Evolutionary conservation across 768 basidiomycete species (phyloP).

Genomic region (Mycena capillaripes): DNA sequence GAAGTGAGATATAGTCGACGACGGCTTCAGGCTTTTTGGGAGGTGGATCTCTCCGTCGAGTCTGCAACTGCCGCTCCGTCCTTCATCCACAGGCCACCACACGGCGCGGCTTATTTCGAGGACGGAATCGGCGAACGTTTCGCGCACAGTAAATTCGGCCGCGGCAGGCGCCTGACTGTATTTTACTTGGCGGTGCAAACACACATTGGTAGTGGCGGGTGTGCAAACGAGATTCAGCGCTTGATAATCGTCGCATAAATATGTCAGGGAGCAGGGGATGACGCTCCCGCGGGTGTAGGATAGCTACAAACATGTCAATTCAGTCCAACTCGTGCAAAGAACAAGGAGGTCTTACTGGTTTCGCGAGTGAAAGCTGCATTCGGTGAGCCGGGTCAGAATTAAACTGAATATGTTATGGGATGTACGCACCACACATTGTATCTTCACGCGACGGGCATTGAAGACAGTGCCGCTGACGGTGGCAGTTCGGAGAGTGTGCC

Average conservation of each 20-base stretch:
- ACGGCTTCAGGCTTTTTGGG: conserved; percentile 35
- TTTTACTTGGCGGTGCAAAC: conserved; percentile 27
- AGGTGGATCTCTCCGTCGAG: conserved; percentile 40
- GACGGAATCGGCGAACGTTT: neutral
- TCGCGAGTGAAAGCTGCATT: conserved; percentile 50
- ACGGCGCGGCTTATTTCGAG: conserved; percentile 32
- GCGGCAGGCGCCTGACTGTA: conserved; percentile 8
- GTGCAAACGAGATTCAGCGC: conserved; percentile 35
- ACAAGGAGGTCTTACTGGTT: conserved; percentile 45
- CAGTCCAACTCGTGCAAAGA: neutral
- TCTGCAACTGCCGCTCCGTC: conserved; percentile 7
- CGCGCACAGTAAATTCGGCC: conserved; percentile 5
- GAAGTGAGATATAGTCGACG: conserved; percentile 32
- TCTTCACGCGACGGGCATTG: conserved; percentile 39
- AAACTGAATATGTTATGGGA: neutral
- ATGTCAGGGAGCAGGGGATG: conserved; percentile 32
- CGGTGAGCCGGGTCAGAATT: neutral
- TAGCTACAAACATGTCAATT: conserved; percentile 18
- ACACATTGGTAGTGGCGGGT: conserved; percentile 26
- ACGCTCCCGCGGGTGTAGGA: conserved; percentile 37
- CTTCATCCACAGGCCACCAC: conserved; percentile 37
- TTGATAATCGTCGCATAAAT: conserved; percentile 27
- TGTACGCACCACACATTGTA: conserved; percentile 46
- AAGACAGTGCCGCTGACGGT: conserved; percentile 40
- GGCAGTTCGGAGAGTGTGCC: conserved; percentile 44